phyloP scores from a whole-genome alignment of 495 filamentous ascomycete genomes.

The Penicillium herquei region DNA sequence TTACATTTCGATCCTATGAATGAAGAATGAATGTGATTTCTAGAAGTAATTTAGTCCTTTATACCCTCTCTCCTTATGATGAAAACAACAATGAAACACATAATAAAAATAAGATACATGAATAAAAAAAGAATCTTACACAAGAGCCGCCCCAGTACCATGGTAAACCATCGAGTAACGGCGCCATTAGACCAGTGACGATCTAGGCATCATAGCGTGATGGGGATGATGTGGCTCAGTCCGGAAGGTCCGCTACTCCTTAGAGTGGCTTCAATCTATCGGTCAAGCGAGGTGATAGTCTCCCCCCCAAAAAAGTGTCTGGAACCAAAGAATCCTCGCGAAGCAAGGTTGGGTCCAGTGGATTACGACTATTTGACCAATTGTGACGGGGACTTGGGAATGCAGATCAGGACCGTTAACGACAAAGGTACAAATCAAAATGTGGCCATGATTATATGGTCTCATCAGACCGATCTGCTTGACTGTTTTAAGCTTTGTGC shows the following conservation, averaged over 20 bases:
- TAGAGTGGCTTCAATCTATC: neutral
- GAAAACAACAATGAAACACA: no score
- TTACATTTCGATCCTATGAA: no score
- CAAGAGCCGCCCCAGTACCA: constrained; percentile 1
- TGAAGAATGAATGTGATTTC: no score
- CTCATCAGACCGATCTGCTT: neutral
- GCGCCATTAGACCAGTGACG: neutral
- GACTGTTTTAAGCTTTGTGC: neutral
- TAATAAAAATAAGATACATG: no score
- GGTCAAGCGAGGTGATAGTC: neutral
- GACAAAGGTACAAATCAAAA: constrained; percentile 7
- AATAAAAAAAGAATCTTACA: neutral
- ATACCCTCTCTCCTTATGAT: no score
- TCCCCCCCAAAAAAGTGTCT: neutral
- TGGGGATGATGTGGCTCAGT: neutral
- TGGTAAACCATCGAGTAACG: neutral
- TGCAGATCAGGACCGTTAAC: constrained; percentile 10
- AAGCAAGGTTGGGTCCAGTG: constrained; percentile 8
- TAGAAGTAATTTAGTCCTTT: no score
- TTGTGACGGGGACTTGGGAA: constrained; percentile 7
- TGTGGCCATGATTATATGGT: neutral
- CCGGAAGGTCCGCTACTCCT: neutral
- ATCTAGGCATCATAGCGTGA: neutral
- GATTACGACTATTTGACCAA: constrained; percentile 8
- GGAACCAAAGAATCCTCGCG: neutral